Evolutionary conservation across 805 yeast species (phyloP).

Genomic region (Candida coquimbonensis): DNA sequence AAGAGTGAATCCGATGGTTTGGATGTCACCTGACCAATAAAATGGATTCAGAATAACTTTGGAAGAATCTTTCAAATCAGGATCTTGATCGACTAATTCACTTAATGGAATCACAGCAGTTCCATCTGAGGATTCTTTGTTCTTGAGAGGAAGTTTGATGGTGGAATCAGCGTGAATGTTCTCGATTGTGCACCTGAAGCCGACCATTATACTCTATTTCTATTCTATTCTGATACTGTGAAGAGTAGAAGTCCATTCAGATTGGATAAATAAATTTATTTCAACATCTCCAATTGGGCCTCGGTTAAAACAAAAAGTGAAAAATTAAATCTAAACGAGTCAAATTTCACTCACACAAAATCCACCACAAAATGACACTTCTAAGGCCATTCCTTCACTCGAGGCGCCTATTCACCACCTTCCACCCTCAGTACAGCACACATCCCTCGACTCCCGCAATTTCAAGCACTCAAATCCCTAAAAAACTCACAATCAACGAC

Average conservation of each 20-base stretch:
- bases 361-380: no score
- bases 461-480: background rate
- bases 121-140: slow-evolving; percentile 9
- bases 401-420: background rate
- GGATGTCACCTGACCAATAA: slow-evolving; percentile 66
- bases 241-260: no score
- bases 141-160: slow-evolving; percentile 20
- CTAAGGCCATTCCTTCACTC: background rate
- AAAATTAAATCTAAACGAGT: no score
- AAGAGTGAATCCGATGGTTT: slow-evolving; percentile 63
- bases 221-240: no score
- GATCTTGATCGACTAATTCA: slow-evolving; percentile 24
- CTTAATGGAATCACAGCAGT: slow-evolving; percentile 18
- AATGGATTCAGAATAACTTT: slow-evolving; percentile 55
- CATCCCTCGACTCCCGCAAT: background rate
- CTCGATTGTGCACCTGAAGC: slow-evolving; percentile 23
- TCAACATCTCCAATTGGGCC: no score
- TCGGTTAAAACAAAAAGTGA: no score
- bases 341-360: no score
- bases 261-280: no score
- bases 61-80: slow-evolving; percentile 40
- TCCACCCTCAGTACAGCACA: no score
- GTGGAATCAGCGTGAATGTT: slow-evolving; percentile 19
- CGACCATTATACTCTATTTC: slow-evolving; percentile 16
- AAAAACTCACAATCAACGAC: slow-evolving; percentile 30